Evolutionary conservation across 2,329 filamentous ascomycete genomes (phyloP), one percentile per base, ranked within the genome.

Genomic region (Talaromyces albobiverticillius): DNA sequence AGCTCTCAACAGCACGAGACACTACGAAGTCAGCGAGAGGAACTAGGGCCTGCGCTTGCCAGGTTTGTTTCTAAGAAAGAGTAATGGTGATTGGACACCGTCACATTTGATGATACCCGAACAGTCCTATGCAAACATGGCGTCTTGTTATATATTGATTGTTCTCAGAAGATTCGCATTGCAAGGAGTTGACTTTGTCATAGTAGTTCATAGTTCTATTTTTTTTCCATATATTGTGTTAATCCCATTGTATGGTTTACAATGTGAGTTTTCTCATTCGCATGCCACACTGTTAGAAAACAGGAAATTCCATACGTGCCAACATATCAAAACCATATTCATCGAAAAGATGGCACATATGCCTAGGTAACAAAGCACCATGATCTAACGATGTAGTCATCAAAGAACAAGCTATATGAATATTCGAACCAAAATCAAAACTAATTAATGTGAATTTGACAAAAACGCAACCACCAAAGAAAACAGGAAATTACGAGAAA

Each of bases 21-120:
- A 65, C 75, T 86, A 62, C 80, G 83, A 64, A 81, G 82, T 67
- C 83, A 89, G 70, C 79, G 80, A 61, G 82, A 88, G 70, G 87
- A 93, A 61, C 77, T 96, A 60, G 94, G 94, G 0, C 92, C 93
- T 57, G 90, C 91, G 46, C 74, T 99, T 69, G 86, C 85, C 55
- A 82, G 94, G 62, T 99, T 99, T 76, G 90, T 53, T 38, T 50
- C 86, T 14, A 84, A 83, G 71, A 92, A 86, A 72, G 83, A 64
- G 40, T 55, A 61, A 31, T 67, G 45, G 61, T 43, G 32, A 49
- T 58, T 31, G 53, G 51, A 53, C 46, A 54, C 59, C 54, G 47
- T 58, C 58, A 57, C 54, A 55, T 62, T 58, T 59, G 56, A 54
- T 58, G 54, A 48, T 51, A 55, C 54, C 58, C 48, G 38, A 56